phyloP scores from a whole-genome alignment of 2,329 filamentous ascomycete species.

The Sclerotinia spermophila region DNA sequence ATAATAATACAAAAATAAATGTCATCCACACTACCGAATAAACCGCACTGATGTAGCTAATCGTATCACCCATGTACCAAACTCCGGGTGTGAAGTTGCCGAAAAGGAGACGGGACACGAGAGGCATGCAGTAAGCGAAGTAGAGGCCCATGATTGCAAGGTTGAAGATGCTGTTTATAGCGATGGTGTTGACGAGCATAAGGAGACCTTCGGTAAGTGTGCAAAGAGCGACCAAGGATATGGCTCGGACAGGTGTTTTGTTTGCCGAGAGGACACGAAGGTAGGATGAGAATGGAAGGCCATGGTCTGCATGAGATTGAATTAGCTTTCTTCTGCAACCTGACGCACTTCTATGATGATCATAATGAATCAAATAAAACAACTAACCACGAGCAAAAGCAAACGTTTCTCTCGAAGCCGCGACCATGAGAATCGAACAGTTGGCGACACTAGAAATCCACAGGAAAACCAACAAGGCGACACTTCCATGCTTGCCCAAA shows the following conservation, averaged over 20 bases:
- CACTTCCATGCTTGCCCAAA: constrained; percentile 49
- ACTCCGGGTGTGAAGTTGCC: constrained; percentile 35
- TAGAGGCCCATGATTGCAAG: constrained; percentile 38
- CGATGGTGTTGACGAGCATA: constrained; percentile 37
- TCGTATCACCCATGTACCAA: constrained; percentile 35
- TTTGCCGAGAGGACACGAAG: constrained; percentile 33
- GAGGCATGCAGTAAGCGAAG: constrained; percentile 38
- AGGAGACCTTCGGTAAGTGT: constrained; percentile 35
- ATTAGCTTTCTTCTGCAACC: background rate
- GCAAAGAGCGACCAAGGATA: constrained; percentile 33
- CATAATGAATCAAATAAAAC: background rate
- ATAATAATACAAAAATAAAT: constrained; percentile 35
- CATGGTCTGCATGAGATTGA: constrained; percentile 29
- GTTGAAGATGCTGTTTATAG: constrained; percentile 38
- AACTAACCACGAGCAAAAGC: constrained; percentile 34
- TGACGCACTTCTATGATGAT: background rate
- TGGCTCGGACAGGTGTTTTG: constrained; percentile 34
- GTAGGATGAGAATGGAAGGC: constrained; percentile 34
- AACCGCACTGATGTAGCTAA: constrained; percentile 30
- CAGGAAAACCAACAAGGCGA: constrained; percentile 38
- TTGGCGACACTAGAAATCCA: constrained; percentile 35
- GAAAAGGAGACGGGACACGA: constrained; percentile 33
- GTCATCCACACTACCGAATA: constrained; percentile 36
- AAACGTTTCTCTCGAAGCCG: constrained; percentile 35
- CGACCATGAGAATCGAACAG: constrained; percentile 37